A percentile compares a stretch with the other conserved stretches of the same genome.
Evolutionary conservation across 768 basidiomycete species (phyloP).

Genomic region (Lentinula edodes): DNA sequence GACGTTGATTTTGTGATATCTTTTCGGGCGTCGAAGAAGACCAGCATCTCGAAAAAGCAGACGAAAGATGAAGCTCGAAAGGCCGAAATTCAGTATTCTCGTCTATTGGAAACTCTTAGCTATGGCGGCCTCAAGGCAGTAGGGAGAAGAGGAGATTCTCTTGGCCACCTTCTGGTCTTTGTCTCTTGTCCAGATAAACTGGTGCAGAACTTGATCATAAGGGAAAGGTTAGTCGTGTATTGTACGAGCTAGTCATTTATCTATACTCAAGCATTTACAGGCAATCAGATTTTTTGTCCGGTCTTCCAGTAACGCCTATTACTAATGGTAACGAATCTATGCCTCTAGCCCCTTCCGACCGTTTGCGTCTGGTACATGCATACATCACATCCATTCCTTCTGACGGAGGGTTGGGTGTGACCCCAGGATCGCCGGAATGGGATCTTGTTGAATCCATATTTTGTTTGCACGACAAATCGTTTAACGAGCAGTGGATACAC

Average conservation of each 20-base stretch:
- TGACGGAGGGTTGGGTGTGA: conserved; percentile 86
- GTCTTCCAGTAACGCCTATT: conserved; percentile 54
- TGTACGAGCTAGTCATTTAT: neutral
- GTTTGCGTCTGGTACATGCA: conserved; percentile 71
- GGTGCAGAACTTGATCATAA: conserved; percentile 58
- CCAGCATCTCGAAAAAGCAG: conserved; percentile 54
- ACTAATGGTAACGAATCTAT: conserved; percentile 30
- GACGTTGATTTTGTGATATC: conserved; percentile 72
- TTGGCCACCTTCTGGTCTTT: conserved; percentile 74
- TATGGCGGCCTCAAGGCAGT: conserved; percentile 64
- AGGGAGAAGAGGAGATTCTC: conserved; percentile 68
- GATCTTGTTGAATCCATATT: conserved; percentile 76
- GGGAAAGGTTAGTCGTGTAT: conserved; percentile 60
- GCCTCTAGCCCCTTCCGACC: conserved; percentile 63
- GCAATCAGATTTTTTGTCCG: conserved; percentile 71
- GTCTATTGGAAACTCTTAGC: conserved; percentile 55
- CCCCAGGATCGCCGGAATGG: conserved; percentile 69
- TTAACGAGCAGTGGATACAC: conserved; percentile 76
- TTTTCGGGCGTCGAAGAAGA: conserved; percentile 51
- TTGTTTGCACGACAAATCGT: conserved; percentile 77
- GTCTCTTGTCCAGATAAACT: conserved; percentile 62
- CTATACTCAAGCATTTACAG: conserved; percentile 26
- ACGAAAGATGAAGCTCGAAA: conserved; percentile 56
- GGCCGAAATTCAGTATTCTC: conserved; percentile 64
- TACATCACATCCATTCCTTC: conserved; percentile 62